Evolutionary conservation across 2,329 filamentous ascomycete genomes (phyloP), one percentile per base, ranked within the genome.

Genomic region (Pseudopithomyces chartarum): DNA sequence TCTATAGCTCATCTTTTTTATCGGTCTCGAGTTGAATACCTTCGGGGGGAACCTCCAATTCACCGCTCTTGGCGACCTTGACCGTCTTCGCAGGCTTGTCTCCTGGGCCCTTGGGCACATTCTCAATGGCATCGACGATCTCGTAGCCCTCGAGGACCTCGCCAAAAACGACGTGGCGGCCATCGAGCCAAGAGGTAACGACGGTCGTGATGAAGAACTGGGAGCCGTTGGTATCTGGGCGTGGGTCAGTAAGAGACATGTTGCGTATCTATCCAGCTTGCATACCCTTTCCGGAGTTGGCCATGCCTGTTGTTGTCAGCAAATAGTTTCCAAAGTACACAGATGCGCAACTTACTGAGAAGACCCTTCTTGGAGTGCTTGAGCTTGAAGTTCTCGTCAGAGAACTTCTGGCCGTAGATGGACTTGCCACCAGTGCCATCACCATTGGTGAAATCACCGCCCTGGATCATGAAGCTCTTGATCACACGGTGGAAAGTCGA

Each of bases 331-430:
- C 19, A 7, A 6, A n/a, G 11, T 34, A 17, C 29, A 11, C n/a
- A n/a, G 19, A 13, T 10, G 4, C 22, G 22, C 67, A 67, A 49
- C 83, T 67, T 82, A 83, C 82, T 92, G 64, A 95, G 82, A 50
- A 91, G 81, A 71, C 91, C 91, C 79, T 87, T 89, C 85, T 92
- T 92, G 82, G 84, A 86, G 87, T 96, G 91, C 78, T 92, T 93
- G 75, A 94, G 85, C 88, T 95, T 94, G 85, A 96, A 95, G 89
- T 94, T 95, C 87, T 96, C 91, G 71, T 96, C 91, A 64, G 86
- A 79, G 81, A 95, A 95, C 80, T 90, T 91, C 68, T 85, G 83
- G 70, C 91, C 91, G 76, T 94, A 95, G 82, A 95, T 94, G 64
- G 89, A 92, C 85, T 92, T 93, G 79, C 91, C 91, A 75, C 90